Evolutionary conservation across 306 rosid genomes (phyloP), one percentile per base, ranked within the genome.

Genomic region (Trifolium fragiferum): DNA sequence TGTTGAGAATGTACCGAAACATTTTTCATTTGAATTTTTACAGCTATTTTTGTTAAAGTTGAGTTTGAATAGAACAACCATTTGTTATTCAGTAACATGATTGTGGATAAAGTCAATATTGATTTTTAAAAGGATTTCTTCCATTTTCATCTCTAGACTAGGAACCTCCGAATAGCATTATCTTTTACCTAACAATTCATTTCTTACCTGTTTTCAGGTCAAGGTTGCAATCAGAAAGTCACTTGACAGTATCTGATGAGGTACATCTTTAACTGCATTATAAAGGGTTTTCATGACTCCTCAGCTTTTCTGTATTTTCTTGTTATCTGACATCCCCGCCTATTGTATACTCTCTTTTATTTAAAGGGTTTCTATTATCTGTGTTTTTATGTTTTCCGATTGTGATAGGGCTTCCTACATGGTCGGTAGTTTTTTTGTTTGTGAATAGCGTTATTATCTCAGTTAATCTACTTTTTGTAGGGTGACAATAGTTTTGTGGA

Each of bases 121-220:
- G 51, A 11, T 69, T 27, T 62, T 73, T 61, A 66, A 55, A 38
- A 21, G 59, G 67, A 51, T 61, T 32, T 30, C 51, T 68, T 40
- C 63, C 41, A 18, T 50, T 81, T 81, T 72, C 46, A 64, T 38
- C 10, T 35, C 61, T 73, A 37, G 47, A 65, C 19, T 73, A 55
- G 74, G 55, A 75, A 53, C 66, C 61, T 55, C 47, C 10, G 84
- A 59, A 38, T 65, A 71, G 41, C 30, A 62, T 63, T 21, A 19
- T 63, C 40, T 68, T 21, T 77, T 78, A 44, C 70, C 84, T 78
- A 62, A 81, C 57, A 27, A 70, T 58, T 82, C 33, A 50, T 70
- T 75, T 51, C 21, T 58, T 46, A 38, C 79, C 30, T 70, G 73
- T 61, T 32, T 87, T 57, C 82, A 87, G 92, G 83, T 85, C 92